Base-by-base conservation (phyloP, 805 yeast genomes). In the Pichia rugopelliculosa region DNA sequence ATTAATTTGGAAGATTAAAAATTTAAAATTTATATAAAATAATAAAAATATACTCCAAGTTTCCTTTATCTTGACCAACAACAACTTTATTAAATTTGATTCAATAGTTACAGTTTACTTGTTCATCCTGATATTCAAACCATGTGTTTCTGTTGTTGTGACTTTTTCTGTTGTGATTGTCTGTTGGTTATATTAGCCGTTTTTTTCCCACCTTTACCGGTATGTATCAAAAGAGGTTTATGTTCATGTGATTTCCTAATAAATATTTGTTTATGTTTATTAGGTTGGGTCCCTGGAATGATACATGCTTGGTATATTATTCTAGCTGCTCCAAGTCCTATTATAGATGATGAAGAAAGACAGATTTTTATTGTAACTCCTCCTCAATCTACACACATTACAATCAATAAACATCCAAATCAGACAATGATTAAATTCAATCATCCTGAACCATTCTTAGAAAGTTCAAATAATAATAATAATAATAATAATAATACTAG, bases 121-220 rank as follows among this genome's bases (percentile, higher is more conserved):
- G n/a, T 27, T 27, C 33, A 24, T 24, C 25, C 25, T 24, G 6
- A 24, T 36, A 12, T 12, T 11, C 21, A 23, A 5, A 26, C 20
- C 12, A 48, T 48, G 51, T 61, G 65, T 45, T 51, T 54, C 37
- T 61, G 67, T 45, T 59, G 55, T 44, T 61, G 65, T 38, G 61
- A 64, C 48, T 68, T 60, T 42, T 56, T 61, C 45, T 70, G 71
- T 50, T 64, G 74, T 44, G 95, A 86, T 60, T 79, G 85, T 63
- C 61, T 84, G 17, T 72, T 87, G 40, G 84, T 82, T 17, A 67
- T 87, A 10, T 56, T 87, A 42, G 86, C 93, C 1, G 74, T 86
- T 42, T 62, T 87, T 56, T 72, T 83, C 57, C 95, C 95, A 1
- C 95, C 95, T 1, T 61, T 87, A 45, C 88, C 95, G 1, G 95